Conservation (phyloP, 495 filamentous ascomycete genomes). For the Penicillium macrosclerotiorum region DNA sequence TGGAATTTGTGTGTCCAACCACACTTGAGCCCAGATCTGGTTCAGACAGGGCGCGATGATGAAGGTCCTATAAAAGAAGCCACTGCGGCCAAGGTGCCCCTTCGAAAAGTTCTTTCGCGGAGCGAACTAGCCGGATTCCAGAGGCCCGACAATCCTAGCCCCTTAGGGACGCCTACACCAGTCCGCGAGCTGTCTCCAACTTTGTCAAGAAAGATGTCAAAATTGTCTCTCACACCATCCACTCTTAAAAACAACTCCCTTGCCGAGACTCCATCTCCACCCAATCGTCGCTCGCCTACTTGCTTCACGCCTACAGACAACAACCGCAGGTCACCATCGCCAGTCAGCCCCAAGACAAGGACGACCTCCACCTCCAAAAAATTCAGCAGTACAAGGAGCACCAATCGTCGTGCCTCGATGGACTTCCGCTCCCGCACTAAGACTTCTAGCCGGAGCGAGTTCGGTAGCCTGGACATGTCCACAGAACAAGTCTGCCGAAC, state of each 20-base stretch:
- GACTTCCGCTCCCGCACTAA: conserved; percentile 56
- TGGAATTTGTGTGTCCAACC: conserved; percentile 61
- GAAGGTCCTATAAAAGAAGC: conserved; percentile 52
- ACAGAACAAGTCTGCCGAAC: conserved; percentile 79
- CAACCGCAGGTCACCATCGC: conserved; percentile 45
- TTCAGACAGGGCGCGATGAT: conserved; percentile 26
- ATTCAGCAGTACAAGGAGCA: conserved; percentile 15
- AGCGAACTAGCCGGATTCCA: conserved; percentile 77
- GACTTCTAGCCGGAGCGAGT: conserved; percentile 50
- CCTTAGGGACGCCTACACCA: conserved; percentile 50
- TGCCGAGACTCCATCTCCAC: conserved; percentile 31
- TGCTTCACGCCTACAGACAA: conserved; percentile 24
- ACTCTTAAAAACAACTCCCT: conserved; percentile 26
- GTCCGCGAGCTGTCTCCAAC: conserved; percentile 62
- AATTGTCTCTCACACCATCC: conserved; percentile 37
- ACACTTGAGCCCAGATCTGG: conserved; percentile 32
- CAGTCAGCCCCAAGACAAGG: conserved; percentile 36
- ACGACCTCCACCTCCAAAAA: conserved; percentile 16
- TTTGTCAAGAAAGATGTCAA: conserved; percentile 56
- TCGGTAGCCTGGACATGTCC: conserved; percentile 66
- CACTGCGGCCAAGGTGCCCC: conserved; percentile 59
- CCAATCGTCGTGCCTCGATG: conserved; percentile 54
- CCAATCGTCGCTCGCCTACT: conserved; percentile 37
- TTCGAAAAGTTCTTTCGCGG: conserved; percentile 72
- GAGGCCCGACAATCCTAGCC: conserved; percentile 40